These are phyloP conservation scores for Prunus dulcis DNA, from an alignment of 306 rosid species.

Conservation along the genomic window DNA sequence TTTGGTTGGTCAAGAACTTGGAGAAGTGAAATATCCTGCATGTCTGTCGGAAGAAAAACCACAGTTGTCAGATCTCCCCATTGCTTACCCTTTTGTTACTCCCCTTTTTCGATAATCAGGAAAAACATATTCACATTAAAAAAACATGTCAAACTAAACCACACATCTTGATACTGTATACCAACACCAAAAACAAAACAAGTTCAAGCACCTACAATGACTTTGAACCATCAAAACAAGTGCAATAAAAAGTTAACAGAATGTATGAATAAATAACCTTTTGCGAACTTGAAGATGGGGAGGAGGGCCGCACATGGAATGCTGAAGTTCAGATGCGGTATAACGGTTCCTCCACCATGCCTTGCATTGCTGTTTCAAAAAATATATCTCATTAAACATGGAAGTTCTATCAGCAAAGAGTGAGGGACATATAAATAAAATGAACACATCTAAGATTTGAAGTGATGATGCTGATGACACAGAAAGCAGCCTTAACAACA, in stretches of 20 bases:
- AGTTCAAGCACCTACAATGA: not conserved
- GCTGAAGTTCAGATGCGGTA: slow-evolving; percentile 95
- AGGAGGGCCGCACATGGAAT: slow-evolving; percentile 77
- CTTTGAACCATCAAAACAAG: not conserved
- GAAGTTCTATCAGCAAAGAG: slow-evolving; percentile 27
- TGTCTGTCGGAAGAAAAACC: slow-evolving; percentile 42
- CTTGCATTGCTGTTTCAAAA: slow-evolving; percentile 76
- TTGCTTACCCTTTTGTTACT: not conserved
- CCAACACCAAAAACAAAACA: not conserved
- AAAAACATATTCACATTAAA: not conserved
- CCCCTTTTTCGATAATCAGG: not conserved
- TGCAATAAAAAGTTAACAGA: not conserved
- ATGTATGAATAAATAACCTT: slow-evolving; percentile 44
- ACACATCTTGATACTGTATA: not conserved
- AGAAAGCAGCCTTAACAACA: not conserved
- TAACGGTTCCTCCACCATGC: slow-evolving; percentile 79
- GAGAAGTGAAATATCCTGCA: slow-evolving; percentile 57
- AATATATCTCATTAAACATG: slow-evolving; percentile 25
- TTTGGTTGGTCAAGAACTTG: slow-evolving; percentile 63
- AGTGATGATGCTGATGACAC: not conserved
- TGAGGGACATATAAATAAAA: slow-evolving; percentile 1
- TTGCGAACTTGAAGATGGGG: slow-evolving; percentile 64
- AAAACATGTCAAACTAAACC: not conserved
- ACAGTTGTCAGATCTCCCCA: slow-evolving; percentile 11
- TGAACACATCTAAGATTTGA: not conserved